Percentiles rank a stretch among this genome's conserved stretches.
phyloP scores from a whole-genome alignment of 2,329 filamentous ascomycete species.

The Venturia aucupariae region DNA sequence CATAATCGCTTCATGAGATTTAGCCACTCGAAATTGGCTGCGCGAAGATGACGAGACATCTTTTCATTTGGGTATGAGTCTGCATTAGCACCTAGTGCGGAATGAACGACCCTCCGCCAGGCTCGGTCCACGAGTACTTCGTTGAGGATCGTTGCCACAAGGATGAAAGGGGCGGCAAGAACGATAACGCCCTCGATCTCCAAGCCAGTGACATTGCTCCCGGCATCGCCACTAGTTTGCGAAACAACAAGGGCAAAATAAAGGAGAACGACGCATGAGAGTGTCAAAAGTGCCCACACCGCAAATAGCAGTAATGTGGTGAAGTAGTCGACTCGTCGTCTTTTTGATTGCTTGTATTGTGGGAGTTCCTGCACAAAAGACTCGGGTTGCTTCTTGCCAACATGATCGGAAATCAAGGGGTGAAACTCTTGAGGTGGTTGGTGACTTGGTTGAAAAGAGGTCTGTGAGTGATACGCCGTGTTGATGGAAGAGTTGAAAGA shows the following conservation, averaged over 20 bases:
- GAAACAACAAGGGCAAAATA: neutral
- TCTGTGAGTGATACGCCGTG: neutral
- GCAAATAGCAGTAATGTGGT: neutral
- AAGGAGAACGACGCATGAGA: conserved; percentile 1
- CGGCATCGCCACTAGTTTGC: neutral
- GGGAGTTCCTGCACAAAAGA: neutral
- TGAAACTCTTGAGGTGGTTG: conserved; percentile 1
- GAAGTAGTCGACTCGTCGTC: neutral
- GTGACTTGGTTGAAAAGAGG: neutral
- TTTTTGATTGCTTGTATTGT: neutral
- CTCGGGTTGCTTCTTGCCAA: neutral
- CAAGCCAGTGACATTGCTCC: neutral
- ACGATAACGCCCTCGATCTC: neutral
- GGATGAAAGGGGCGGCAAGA: neutral
- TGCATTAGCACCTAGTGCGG: neutral
- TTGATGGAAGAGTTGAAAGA: conserved; percentile 5
- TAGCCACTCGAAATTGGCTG: conserved; percentile 7
- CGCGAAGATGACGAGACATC: conserved; percentile 1
- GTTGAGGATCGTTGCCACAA: neutral
- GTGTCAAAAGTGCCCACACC: conserved; percentile 3
- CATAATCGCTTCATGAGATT: conserved; percentile 6
- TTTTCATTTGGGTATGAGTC: neutral
- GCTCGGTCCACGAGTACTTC: conserved; percentile 2
- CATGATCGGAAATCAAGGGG: neutral
- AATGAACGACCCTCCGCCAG: conserved; percentile 5